Base-by-base conservation (phyloP, 768 basidiomycete species). In the Amanita phalloides region DNA sequence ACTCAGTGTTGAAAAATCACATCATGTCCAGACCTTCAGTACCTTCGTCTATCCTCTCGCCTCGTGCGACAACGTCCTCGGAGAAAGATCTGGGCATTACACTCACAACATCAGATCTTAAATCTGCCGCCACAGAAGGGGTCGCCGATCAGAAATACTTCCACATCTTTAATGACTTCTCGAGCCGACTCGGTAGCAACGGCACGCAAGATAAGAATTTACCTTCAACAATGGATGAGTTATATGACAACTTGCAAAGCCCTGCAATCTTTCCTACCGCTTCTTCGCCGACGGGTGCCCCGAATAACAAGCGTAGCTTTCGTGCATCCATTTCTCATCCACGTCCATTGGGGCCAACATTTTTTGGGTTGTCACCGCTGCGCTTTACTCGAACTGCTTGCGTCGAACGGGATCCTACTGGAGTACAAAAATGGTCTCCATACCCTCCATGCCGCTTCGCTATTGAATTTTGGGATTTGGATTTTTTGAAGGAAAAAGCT, bases 391-490 rank as follows among this genome's bases (percentile, higher is more conserved):
- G 70, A 1, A 57, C 64, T 4, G 66, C 67, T 38, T 77, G 75
- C 56, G 60, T 75, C 45, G 60, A 68, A 9, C 66, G 59, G 11
- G 76, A 78, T 55, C 51, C 70, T 0, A 65, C 64, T n/a, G 76
- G 75, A 3, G 75, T 75, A 66, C 57, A 56, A 7, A 68, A 68
- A 32, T 90, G 84, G 83, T 76, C 83, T 0, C 71, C 77, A n/a
- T 79, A 81, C 60, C 82, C 86, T 42, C 93, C 93, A 0, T 87
- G 75, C 66, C 78, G 92, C 20, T 90, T 95, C 61, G 79, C 80
- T 7, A 88, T 91, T 48, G 92, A 95, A 65, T 95, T 95, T 62
- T 94, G 88, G 85, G 85, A 86, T 59, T 75, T 91, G 17, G 84
- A 87, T 54, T 67, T 73, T 32, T 73, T 96, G 36, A 84, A 82